Base-by-base conservation (phyloP, 495 filamentous ascomycete genomes). In the Trichoderma erinaceum region DNA sequence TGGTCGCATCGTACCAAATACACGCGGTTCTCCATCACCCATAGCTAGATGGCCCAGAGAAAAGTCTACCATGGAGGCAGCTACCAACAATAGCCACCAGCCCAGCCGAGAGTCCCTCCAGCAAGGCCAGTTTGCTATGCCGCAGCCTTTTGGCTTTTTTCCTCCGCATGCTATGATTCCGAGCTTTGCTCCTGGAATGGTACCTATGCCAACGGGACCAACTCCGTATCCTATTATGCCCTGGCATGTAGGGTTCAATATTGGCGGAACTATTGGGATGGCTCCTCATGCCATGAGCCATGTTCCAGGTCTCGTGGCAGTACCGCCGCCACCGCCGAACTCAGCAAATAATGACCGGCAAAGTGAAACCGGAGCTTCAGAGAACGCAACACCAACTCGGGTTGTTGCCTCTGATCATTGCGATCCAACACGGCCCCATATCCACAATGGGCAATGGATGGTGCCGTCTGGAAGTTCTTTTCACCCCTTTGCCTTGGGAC, bases 1-100 rank as follows among this genome's bases (percentile, higher is more conserved):
- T 67, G 80, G 83, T 48, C 75, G 79, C 52, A 85, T 86, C 71
- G 84, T 86, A 5, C 83, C 84, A 15, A 86, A 86, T 69, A 84
- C 78, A 35, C 82, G 83, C 13, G 79, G 76, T 18, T 79, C 79
- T 4, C 72, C 71, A 4, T 82, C 80, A 12, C 80, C 82, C 5
- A 78, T 78, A 1, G 69, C 75, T 18, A 82, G 80, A 73, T 78
- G 79, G 65, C 64, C 70, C 25, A 79, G 71, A 56, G 80, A 82
- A 44, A 73, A 56, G 46, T 41, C 72, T 43, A 38, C 68, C 2
- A 43, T 35, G 18, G 72, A 68, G n/a, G 69, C 48, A 29, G 73
- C 76, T 48, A 25, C 27, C 12, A 61, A 61, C 56, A 71, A 68
- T 13, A n/a, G 13, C 23, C n/a, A 15, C n/a, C 23, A 68, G 0